Percentiles rank a stretch among this genome's conserved stretches.
phyloP scores from a whole-genome alignment of 2,329 filamentous ascomycete genomes.

The Chrysosporium queenslandicum region DNA sequence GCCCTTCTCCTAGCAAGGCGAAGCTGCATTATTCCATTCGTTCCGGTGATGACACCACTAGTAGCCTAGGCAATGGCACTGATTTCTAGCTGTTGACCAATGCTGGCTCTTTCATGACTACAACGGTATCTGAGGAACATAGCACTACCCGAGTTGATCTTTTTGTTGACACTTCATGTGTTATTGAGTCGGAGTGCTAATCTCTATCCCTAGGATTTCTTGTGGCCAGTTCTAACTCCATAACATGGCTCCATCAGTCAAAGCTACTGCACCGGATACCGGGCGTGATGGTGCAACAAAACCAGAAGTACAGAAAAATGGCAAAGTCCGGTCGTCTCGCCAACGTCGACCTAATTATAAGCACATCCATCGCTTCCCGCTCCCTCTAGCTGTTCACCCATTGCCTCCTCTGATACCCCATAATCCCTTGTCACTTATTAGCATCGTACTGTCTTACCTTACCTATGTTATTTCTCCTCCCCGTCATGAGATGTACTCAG shows the following conservation, averaged over 20 bases:
- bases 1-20: neutral
- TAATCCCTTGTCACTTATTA: constrained; percentile 80
- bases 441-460: constrained; percentile 67
- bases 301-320: neutral
- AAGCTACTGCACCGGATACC: neutral
- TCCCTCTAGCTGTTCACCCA: constrained; percentile 71
- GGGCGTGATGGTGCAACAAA: neutral
- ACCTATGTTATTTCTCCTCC: constrained; percentile 59
- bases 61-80: constrained; percentile 41
- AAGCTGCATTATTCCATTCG: too few species aligned
- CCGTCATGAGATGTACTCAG: constrained; percentile 54
- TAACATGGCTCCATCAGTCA: neutral
- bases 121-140: constrained; percentile 86
- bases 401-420: constrained; percentile 81
- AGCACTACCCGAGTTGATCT: too few species aligned
- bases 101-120: constrained; percentile 64
- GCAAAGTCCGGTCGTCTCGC: constrained; percentile 18
- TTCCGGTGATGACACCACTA: constrained; percentile 39
- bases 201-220: neutral
- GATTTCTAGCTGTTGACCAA: constrained; percentile 43
- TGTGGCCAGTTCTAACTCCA: neutral
- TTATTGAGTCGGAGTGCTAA: neutral
- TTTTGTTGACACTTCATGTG: neutral
- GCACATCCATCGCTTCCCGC: constrained; percentile 70
- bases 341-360: constrained; percentile 50